Conservation (phyloP, 176 grass and related monocot genomes). For the Paspalum notatum region DNA sequence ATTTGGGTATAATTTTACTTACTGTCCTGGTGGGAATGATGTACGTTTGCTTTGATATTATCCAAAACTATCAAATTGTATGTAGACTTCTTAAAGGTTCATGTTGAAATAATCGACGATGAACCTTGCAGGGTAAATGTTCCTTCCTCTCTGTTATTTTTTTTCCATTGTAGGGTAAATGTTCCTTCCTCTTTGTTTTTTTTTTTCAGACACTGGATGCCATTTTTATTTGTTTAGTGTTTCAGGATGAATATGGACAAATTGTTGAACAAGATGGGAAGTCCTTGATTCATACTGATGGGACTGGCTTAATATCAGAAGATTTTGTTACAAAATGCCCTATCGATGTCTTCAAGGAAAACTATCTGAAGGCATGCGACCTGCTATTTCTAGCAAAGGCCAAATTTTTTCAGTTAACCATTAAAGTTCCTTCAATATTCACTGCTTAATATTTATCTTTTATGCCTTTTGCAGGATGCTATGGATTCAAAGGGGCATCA, state of each 20-base stretch:
- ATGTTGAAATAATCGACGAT: constrained; percentile 53
- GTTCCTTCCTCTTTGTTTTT: too few species aligned
- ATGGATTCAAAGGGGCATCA: constrained; percentile 12
- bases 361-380: constrained; percentile 36
- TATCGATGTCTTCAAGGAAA: constrained; percentile 45
- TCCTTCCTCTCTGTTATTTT: background rate
- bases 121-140: constrained; percentile 58
- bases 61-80: constrained; percentile 68
- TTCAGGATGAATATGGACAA: constrained; percentile 51
- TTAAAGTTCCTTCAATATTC: background rate
- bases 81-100: constrained; percentile 50
- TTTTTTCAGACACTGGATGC: too few species aligned
- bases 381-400: background rate
- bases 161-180: constrained; percentile 17
- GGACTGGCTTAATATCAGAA: constrained; percentile 75
- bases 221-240: constrained; percentile 26
- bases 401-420: background rate
- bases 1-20: background rate
- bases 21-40: constrained; percentile 33
- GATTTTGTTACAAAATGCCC: constrained; percentile 74
- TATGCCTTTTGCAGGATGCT: background rate
- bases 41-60: constrained; percentile 78
- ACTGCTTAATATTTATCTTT: background rate
- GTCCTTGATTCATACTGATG: constrained; percentile 73
- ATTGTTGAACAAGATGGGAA: constrained; percentile 18